A percentile compares a stretch with the other conserved stretches of the same genome.
These are phyloP conservation scores for Parsonsia alboflavescens DNA, from an alignment of 257 asterid genomes.

Conservation along the genomic window DNA sequence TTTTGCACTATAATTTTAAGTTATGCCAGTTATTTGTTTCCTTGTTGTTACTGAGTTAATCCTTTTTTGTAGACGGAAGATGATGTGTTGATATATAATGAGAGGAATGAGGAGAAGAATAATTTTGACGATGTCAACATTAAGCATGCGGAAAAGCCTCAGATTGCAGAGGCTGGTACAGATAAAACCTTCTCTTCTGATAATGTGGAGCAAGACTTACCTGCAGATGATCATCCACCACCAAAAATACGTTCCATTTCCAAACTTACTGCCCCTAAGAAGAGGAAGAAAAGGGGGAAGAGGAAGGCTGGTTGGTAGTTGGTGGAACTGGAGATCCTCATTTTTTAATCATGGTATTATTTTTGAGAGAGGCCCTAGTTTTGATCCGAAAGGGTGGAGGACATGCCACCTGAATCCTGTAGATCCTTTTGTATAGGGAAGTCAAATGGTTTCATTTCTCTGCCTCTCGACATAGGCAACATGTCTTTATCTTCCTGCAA, in stretches of 20 bases:
- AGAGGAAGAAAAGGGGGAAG: slow-evolving; percentile 45
- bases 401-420: neutral
- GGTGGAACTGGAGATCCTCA: slow-evolving; percentile 33
- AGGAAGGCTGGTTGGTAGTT: slow-evolving; percentile 37
- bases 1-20: neutral
- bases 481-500: neutral
- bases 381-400: no score
- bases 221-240: slow-evolving; percentile 40
- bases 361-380: neutral
- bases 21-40: slow-evolving; percentile 2
- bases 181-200: slow-evolving; percentile 26
- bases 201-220: slow-evolving; percentile 30
- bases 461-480: neutral
- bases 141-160: slow-evolving; percentile 34
- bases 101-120: slow-evolving; percentile 50
- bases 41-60: neutral
- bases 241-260: slow-evolving; percentile 47
- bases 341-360: neutral
- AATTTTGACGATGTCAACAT: slow-evolving; percentile 36
- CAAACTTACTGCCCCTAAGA: slow-evolving; percentile 47
- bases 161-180: slow-evolving; percentile 20
- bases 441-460: no score
- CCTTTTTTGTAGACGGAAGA: slow-evolving; percentile 48
- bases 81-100: slow-evolving; percentile 43
- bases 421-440: neutral